phyloP scores from a whole-genome alignment of 129 eudicot species.

The Oenanthe sinensis region DNA sequence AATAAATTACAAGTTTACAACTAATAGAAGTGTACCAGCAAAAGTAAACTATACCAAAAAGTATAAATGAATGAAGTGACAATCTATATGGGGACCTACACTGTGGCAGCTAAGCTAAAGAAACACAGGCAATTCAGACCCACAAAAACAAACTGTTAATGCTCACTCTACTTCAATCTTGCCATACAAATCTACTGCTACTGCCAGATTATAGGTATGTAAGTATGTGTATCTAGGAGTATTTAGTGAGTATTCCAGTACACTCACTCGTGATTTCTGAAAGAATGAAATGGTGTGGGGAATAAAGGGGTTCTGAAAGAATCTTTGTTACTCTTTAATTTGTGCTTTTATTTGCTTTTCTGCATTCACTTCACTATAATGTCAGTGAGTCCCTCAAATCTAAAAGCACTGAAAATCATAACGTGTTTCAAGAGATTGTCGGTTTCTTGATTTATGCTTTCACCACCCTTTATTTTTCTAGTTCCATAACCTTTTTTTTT shows the following conservation, averaged over 20 bases:
- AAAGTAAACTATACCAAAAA: background rate
- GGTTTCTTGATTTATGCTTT: background rate
- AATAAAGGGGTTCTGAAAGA: background rate
- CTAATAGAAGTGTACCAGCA: background rate
- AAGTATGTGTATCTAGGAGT: background rate
- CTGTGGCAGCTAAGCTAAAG: background rate
- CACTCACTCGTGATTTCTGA: background rate
- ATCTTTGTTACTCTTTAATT: slow-evolving; percentile 7
- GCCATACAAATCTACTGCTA: background rate
- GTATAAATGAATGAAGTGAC: background rate
- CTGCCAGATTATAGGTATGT: background rate
- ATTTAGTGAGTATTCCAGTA: background rate
- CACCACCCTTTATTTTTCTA: background rate
- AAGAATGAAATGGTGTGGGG: background rate
- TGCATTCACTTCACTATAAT: background rate
- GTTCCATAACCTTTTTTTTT: background rate
- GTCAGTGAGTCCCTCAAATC: background rate
- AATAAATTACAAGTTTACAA: too few species aligned
- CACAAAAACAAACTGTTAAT: background rate
- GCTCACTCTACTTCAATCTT: background rate
- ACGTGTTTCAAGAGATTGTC: slow-evolving; percentile 7
- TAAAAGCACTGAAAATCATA: background rate
- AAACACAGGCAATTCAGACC: background rate
- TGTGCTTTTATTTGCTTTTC: background rate
- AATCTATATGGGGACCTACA: background rate